Evolutionary conservation across 108 stramenopile genomes (phyloP).

Genomic region (Fragilaria radians): DNA sequence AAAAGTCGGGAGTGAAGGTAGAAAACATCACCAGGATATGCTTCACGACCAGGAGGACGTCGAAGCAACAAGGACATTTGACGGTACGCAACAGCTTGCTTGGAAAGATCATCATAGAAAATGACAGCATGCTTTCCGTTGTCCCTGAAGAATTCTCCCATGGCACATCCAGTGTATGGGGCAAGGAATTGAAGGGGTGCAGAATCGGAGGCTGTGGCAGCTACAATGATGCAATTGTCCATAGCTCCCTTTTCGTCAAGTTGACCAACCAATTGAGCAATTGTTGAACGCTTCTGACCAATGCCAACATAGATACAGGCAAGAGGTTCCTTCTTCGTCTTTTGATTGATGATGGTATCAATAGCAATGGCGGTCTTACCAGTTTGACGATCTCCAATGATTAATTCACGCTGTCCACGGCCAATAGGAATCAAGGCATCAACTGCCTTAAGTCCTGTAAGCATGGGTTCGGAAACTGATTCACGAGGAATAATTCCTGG

Average conservation of each 20-base stretch:
- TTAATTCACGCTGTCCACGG: conserved; percentile 97
- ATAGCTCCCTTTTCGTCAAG: conserved; percentile 97
- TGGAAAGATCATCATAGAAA: conserved; percentile 99
- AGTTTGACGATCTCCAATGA: conserved; percentile 99
- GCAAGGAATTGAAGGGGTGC: conserved; percentile 99
- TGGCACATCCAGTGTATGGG: conserved; percentile 98
- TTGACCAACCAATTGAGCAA: conserved; percentile 98
- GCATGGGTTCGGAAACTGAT: conserved; percentile 99
- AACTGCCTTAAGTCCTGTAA: conserved; percentile 99
- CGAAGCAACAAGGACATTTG: conserved; percentile 99
- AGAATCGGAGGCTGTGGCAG: conserved; percentile 98
- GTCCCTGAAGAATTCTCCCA: conserved; percentile 99
- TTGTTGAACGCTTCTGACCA: conserved; percentile 99
- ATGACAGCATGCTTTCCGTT: conserved; percentile 99
- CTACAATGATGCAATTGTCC: conserved; percentile 97
- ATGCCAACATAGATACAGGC: conserved; percentile 99
- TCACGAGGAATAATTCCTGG: conserved; percentile 99
- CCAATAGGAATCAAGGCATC: conserved; percentile 99
- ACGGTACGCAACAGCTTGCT: conserved; percentile 99
- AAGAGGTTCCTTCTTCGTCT: conserved; percentile 97
- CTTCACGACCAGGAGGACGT: conserved; percentile 99
- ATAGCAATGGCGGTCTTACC: conserved; percentile 99
- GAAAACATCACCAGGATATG: conserved; percentile 99
- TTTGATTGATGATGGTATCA: conserved; percentile 99
- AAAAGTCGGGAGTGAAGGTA: conserved; percentile 99